Evolutionary conservation across 495 filamentous ascomycete genomes (phyloP), one percentile per base, ranked within the genome.

Genomic region (Hypomontagnella submonticulosa): DNA sequence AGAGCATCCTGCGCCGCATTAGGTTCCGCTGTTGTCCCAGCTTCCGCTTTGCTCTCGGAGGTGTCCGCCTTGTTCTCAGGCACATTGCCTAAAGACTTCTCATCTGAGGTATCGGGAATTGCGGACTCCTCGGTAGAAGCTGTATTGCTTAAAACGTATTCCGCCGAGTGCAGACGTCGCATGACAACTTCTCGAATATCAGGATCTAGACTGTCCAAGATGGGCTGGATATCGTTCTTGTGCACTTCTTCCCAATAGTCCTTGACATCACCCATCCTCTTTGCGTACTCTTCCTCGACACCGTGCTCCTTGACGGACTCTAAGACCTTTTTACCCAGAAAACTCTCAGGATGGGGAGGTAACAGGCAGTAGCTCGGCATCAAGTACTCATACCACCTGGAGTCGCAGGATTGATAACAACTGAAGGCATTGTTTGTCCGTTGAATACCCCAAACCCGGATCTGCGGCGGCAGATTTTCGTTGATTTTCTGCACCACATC

Each of bases 371-470:
- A 90, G 20, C 89, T 92, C 7, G 95, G 95, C 75, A 99, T 91
- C 37, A 99, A 81, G 71, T 98, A 99, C 72, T 99, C 95, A 76
- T 99, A 99, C 75, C 92, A 91, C 53, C 95, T 85, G 9, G 92
- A 96, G 71, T 98, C 95, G 71, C 93, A 97, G 38, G 91, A 82
- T 67, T 95, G 88, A 73, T 99, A 98, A 75, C 89, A 90, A 74
- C 88, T 97, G 81, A 98, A 99, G 52, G 87, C 82, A 54, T 89
- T 90, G 67, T 85, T 92, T 1, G 93, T 93, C 16, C 90, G 80
- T 71, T 95, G 85, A 48, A 96, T 89, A 6, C 91, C 95, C 95
- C 95, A 99, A 8, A 99, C 85, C 8, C 94, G 85, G 55, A 99
- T 98, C 75, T 98, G 95, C 1, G 89, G 80, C 16, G 89, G 89